A percentile compares a stretch with the other conserved stretches of the same genome.
Conservation (phyloP, 768 basidiomycete species). For the Daedaleopsis nitida region DNA sequence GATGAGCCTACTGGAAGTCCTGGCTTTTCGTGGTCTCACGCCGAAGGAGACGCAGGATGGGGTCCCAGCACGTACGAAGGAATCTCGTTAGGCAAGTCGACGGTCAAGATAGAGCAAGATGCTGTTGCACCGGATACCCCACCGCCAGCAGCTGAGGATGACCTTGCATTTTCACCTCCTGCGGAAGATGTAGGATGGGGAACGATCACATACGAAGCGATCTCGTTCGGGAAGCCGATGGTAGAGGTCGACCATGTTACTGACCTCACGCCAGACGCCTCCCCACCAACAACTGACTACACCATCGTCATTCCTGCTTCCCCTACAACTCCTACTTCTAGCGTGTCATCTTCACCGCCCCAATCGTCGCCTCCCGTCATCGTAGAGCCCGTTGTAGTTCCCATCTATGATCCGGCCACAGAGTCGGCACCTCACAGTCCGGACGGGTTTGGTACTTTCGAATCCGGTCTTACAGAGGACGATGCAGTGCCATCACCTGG, state of each 20-base stretch:
- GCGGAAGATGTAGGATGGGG: conserved; percentile 27
- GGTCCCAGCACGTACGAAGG: conserved; percentile 43
- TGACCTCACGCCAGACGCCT: background rate
- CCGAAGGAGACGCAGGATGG: conserved; percentile 28
- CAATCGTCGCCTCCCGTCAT: background rate
- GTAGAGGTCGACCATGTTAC: background rate
- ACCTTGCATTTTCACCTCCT: background rate
- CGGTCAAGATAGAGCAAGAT: background rate
- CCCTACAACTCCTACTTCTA: background rate
- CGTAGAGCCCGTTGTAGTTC: conserved; percentile 3
- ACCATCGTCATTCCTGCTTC: background rate
- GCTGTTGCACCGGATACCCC: no score
- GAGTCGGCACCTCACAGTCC: conserved; percentile 37
- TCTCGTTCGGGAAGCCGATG: conserved; percentile 16
- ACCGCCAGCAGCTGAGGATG: no score
- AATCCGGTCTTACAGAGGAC: conserved; percentile 43
- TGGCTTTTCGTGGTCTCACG: conserved; percentile 45
- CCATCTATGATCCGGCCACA: conserved; percentile 8
- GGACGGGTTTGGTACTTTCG: conserved; percentile 63
- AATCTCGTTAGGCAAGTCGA: conserved; percentile 35
- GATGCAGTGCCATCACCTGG: conserved; percentile 40
- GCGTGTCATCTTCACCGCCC: background rate
- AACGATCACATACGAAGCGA: conserved; percentile 44
- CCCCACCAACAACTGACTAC: background rate
- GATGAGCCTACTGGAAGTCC: conserved; percentile 44